Conservation (phyloP, 177 flowering plant species). For the Vitis hybrid region DNA sequence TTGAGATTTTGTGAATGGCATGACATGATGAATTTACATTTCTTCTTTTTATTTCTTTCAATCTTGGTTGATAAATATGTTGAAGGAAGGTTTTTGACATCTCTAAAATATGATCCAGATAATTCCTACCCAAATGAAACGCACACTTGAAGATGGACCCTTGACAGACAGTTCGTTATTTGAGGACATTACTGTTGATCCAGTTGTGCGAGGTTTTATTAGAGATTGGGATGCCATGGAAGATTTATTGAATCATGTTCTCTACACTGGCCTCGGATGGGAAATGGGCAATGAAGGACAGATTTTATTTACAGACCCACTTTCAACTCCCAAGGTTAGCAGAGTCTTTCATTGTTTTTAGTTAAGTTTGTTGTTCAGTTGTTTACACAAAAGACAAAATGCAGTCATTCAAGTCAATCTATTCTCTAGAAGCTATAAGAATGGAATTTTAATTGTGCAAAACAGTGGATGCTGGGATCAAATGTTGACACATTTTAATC, state of each 20-base stretch:
- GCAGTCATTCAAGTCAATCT: background rate
- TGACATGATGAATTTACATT: too few species aligned
- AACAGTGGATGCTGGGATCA: too few species aligned
- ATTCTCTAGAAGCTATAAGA: too few species aligned
- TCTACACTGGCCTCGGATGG: conserved; percentile 93
- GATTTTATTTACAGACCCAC: conserved; percentile 91
- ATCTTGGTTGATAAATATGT: background rate
- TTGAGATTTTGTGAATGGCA: too few species aligned
- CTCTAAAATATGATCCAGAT: conserved; percentile 39
- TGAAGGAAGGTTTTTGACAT: too few species aligned
- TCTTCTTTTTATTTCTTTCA: background rate
- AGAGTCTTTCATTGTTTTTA: background rate
- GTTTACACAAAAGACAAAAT: background rate
- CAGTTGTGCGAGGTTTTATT: conserved; percentile 84
- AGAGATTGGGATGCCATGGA: conserved; percentile 99
- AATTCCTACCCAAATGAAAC: conserved; percentile 87
- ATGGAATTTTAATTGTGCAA: too few species aligned
- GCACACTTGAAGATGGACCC: conserved; percentile 61
- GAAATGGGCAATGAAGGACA: conserved; percentile 98
- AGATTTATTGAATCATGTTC: conserved; percentile 80
- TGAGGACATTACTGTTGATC: conserved; percentile 72
- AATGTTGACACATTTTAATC: too few species aligned
- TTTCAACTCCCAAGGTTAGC: conserved; percentile 84
- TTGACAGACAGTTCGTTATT: conserved; percentile 29
- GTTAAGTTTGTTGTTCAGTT: background rate